A percentile compares a stretch with the other conserved stretches of the same genome.
Evolutionary conservation across 768 basidiomycete genomes (phyloP).

Genomic region (Phaeolepiota aurea): DNA sequence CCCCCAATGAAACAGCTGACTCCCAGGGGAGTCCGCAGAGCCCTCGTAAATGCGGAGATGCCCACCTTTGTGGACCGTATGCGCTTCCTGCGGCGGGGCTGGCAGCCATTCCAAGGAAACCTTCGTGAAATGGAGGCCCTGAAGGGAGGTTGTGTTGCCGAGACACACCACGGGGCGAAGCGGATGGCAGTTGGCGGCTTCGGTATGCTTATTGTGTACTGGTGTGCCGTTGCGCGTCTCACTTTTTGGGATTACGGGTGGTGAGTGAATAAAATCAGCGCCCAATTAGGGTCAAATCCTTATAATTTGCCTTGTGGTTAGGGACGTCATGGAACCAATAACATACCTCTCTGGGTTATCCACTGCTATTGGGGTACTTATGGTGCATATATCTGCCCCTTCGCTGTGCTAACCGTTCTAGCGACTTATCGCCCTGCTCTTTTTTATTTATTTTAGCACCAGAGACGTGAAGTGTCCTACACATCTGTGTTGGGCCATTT

Average conservation of each 20-base stretch:
- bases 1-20: background rate
- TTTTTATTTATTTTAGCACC: background rate
- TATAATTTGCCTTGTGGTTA: background rate
- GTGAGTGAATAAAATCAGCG: too few species aligned
- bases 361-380: background rate
- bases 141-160: background rate
- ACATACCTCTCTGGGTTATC: background rate
- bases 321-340: background rate
- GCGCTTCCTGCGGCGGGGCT: background rate
- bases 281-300: background rate
- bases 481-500: background rate
- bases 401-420: background rate
- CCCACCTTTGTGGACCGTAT: background rate
- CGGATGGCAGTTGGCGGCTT: background rate
- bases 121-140: background rate
- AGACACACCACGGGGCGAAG: background rate
- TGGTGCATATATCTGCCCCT: too few species aligned
- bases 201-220: background rate
- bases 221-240: background rate
- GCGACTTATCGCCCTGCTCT: background rate
- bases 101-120: background rate
- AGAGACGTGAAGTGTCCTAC: background rate
- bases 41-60: background rate
- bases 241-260: background rate
- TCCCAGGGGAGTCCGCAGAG: too few species aligned